Percentiles rank a stretch among this genome's conserved stretches.
phyloP scores from a whole-genome alignment of 78 protist genomes.

The Dictyostelium firmibasis region DNA sequence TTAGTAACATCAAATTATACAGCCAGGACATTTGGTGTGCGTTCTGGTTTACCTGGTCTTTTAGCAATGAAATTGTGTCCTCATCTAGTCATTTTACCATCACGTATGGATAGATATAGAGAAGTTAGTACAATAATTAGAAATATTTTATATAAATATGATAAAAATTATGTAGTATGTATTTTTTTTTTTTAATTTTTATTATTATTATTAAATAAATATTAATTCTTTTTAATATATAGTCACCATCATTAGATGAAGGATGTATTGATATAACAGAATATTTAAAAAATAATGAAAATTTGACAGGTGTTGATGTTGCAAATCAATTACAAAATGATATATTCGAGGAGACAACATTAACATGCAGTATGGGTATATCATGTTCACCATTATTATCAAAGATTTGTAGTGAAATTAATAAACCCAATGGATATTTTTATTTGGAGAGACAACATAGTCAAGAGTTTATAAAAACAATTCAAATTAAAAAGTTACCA shows the following conservation, averaged over 20 bases:
- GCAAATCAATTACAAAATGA: conserved; percentile 4
- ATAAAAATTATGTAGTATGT: conserved; percentile 30
- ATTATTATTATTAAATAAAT: neutral
- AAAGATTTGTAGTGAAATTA: conserved; percentile 41
- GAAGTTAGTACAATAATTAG: conserved; percentile 9
- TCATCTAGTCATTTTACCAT: conserved; percentile 20
- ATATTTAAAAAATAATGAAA: neutral
- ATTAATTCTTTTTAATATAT: neutral
- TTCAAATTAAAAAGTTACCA: conserved; percentile 41
- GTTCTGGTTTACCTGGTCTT: conserved; percentile 73
- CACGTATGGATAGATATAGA: conserved; percentile 62
- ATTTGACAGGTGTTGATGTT: conserved; percentile 2
- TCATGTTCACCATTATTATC: conserved; percentile 59
- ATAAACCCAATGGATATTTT: conserved; percentile 69
- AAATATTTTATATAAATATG: conserved; percentile 11
- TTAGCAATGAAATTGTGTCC: conserved; percentile 43
- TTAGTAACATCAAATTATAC: conserved; percentile 65
- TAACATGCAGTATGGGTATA: conserved; percentile 55
- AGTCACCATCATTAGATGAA: conserved; percentile 75
- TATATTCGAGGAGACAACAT: conserved; percentile 13
- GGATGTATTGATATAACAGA: conserved; percentile 60
- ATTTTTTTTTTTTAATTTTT: neutral
- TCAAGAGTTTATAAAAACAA: conserved; percentile 10
- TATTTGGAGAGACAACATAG: neutral
- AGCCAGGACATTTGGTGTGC: conserved; percentile 65